Evolutionary conservation across 2,329 filamentous ascomycete genomes (phyloP).

Genomic region (Aspergillus tubingensis): DNA sequence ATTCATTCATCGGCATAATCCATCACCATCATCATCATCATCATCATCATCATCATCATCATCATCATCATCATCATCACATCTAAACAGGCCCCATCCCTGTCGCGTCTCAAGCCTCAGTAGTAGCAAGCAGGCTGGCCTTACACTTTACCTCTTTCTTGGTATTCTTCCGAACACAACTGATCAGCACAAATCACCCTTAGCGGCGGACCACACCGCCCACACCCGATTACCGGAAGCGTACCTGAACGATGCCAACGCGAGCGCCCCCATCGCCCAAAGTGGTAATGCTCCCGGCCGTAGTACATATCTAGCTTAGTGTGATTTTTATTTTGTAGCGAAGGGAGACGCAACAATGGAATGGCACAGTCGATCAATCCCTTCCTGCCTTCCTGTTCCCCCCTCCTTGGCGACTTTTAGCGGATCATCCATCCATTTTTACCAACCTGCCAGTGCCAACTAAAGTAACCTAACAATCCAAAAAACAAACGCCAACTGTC

Average conservation of each 20-base stretch:
- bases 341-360: background rate
- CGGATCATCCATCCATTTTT: too few species aligned
- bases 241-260: background rate
- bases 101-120: background rate
- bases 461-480: too few species aligned
- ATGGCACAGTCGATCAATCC: slow-evolving; percentile 3
- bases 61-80: too few species aligned
- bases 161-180: background rate
- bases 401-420: background rate
- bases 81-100: background rate
- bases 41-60: too few species aligned
- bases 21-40: too few species aligned
- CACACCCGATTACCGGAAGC: slow-evolving; percentile 11
- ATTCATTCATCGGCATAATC: too few species aligned
- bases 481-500: slow-evolving; percentile 1
- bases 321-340: too few species aligned
- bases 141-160: background rate
- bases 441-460: background rate
- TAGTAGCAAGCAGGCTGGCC: background rate
- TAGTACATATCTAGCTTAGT: background rate
- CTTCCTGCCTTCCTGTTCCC: background rate
- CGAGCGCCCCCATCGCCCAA: slow-evolving; percentile 5
- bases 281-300: slow-evolving; percentile 16
- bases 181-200: slow-evolving; percentile 8
- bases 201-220: slow-evolving; percentile 11